Evolutionary conservation across 169 alveolate species (phyloP).

Genomic region (Cystoisospora suis): DNA sequence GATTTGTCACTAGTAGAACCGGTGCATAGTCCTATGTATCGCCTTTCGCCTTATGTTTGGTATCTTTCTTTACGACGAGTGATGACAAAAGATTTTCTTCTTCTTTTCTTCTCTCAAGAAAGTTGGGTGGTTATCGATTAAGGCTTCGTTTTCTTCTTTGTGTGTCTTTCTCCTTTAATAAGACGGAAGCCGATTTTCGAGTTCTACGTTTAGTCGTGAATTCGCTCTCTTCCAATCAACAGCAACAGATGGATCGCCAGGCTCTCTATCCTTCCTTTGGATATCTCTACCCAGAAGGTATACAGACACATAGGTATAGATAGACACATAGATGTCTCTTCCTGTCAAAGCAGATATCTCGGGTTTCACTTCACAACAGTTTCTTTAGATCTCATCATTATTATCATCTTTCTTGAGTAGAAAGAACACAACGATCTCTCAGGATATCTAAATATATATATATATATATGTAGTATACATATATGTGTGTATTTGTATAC

Average conservation of each 20-base stretch:
- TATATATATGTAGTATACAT: neutral
- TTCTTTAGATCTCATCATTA: no score
- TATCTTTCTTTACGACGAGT: neutral
- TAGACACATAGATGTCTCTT: no score
- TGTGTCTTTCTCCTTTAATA: conserved; percentile 3
- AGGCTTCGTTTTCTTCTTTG: neutral
- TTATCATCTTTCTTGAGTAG: no score
- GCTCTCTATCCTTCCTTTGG: conserved; percentile 89
- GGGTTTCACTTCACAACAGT: no score
- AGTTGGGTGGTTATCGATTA: neutral
- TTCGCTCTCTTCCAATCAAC: conserved; percentile 65
- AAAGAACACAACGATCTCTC: no score
- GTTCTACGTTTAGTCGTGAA: conserved; percentile 71
- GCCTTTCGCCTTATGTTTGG: neutral
- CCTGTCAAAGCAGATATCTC: neutral
- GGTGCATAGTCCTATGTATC: neutral
- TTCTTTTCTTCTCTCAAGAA: neutral
- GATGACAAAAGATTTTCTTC: no score
- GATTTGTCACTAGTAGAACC: no score
- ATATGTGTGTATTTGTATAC: neutral
- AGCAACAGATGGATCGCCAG: conserved; percentile 82
- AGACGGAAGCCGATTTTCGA: conserved; percentile 71
- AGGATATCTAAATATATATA: no score
- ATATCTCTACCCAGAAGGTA: conserved; percentile 89
- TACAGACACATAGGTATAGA: no score